These are phyloP conservation scores for Erodium chrysanthum DNA, from an alignment of 441 rosid species.

Conservation along the genomic window DNA sequence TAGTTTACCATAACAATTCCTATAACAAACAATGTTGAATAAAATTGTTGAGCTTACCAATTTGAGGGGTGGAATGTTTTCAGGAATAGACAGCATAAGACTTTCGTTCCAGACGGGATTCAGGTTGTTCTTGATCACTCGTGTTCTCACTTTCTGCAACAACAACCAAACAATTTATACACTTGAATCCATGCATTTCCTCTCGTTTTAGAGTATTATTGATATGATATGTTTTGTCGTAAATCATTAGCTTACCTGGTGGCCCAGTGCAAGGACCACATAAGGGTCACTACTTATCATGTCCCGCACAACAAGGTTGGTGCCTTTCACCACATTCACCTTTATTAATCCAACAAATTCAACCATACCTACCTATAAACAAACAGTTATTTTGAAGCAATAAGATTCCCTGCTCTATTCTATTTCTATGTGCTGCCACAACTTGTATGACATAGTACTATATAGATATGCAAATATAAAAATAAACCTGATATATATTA, in stretches of 20 bases:
- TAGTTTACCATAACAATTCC: no score
- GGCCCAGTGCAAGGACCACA: slow-evolving; percentile 72
- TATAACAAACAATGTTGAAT: no score
- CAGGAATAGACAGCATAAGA: slow-evolving; percentile 88
- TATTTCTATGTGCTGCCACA: neutral
- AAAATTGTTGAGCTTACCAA: slow-evolving; percentile 42
- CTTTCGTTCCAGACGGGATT: slow-evolving; percentile 97
- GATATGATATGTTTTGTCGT: neutral
- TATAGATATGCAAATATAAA: neutral
- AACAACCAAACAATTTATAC: slow-evolving; percentile 4
- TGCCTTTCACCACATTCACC: slow-evolving; percentile 91
- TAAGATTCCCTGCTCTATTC: no score
- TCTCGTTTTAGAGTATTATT: neutral
- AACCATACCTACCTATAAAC: slow-evolving; percentile 85
- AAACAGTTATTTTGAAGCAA: slow-evolving; percentile 16
- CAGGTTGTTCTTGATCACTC: slow-evolving; percentile 85
- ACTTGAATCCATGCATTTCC: neutral
- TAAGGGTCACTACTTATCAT: slow-evolving; percentile 85
- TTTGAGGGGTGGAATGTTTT: slow-evolving; percentile 74
- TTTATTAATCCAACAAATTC: slow-evolving; percentile 89
- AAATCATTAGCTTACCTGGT: no score
- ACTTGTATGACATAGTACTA: slow-evolving; percentile 4
- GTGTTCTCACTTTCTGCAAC: slow-evolving; percentile 75
- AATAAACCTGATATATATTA: neutral
- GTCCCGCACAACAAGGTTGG: slow-evolving; percentile 83